phyloP scores from a whole-genome alignment of 169 alveolate genomes.

The Plasmodium vivax region DNA sequence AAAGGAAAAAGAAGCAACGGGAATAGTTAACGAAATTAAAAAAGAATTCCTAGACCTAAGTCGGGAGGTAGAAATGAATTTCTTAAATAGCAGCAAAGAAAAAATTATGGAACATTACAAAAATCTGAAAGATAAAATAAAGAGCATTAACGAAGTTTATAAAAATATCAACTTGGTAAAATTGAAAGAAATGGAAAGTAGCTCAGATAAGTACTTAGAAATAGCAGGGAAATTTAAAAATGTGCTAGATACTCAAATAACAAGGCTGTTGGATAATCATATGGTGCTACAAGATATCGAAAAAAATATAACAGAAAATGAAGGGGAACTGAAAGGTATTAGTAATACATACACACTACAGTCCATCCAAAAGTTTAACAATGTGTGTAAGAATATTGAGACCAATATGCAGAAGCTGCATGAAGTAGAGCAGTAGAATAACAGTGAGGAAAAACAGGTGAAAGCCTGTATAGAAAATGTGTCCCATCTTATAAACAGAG shows the following conservation, averaged over 20 bases:
- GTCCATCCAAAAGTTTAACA: background rate
- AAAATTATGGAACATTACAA: background rate
- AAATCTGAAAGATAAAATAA: constrained; percentile 4
- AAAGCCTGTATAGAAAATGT: constrained; percentile 14
- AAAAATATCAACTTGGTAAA: background rate
- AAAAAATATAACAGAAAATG: constrained; percentile 2
- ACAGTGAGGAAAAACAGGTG: background rate
- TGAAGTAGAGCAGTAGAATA: constrained; percentile 6
- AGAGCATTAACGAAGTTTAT: background rate
- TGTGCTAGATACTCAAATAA: background rate
- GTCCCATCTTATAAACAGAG: background rate
- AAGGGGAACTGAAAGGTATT: background rate
- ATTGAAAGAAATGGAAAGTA: constrained; percentile 22
- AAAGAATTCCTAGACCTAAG: background rate
- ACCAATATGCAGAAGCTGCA: background rate
- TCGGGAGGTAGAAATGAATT: background rate
- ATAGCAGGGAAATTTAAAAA: background rate
- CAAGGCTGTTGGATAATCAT: background rate
- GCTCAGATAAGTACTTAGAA: background rate
- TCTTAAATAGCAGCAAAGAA: background rate
- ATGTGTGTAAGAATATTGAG: background rate
- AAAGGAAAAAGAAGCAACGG: background rate
- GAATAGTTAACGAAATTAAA: background rate
- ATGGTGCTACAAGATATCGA: background rate
- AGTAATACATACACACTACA: background rate